Conservation (phyloP, 257 asterid genomes). For the Solanum sejunctum region DNA sequence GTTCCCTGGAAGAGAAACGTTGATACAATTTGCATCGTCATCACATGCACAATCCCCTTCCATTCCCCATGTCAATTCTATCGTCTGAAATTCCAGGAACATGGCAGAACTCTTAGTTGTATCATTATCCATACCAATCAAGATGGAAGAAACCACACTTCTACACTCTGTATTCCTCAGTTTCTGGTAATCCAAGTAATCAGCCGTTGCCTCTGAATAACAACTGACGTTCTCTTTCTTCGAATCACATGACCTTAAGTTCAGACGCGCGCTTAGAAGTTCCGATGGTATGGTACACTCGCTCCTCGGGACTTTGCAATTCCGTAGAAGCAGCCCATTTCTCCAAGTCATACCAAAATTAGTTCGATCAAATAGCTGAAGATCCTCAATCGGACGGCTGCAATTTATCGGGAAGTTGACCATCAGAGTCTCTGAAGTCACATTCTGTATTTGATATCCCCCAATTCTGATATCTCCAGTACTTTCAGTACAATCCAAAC, state of each 20-base stretch:
- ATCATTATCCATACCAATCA: not conserved
- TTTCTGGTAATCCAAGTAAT: constrained; percentile 20
- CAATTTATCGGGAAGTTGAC: constrained; percentile 37
- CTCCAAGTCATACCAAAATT: constrained; percentile 48
- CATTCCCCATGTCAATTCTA: constrained; percentile 86
- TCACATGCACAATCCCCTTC: constrained; percentile 39
- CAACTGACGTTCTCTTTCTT: constrained; percentile 16
- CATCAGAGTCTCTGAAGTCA: constrained; percentile 38
- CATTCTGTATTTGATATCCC: constrained; percentile 22
- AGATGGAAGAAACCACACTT: constrained; percentile 36
- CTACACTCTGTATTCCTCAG: constrained; percentile 19
- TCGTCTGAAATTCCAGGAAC: constrained; percentile 35
- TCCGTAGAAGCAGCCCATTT: constrained; percentile 42
- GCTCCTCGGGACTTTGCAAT: constrained; percentile 35
- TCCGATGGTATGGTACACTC: not conserved
- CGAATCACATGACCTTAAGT: constrained; percentile 10
- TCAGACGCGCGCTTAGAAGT: constrained; percentile 1
- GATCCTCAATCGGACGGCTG: constrained; percentile 33
- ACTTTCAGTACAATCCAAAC: constrained; percentile 19
- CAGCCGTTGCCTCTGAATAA: constrained; percentile 14
- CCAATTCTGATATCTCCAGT: constrained; percentile 24
- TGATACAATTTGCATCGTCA: constrained; percentile 23
- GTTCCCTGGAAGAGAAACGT: not conserved
- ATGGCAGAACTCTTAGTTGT: constrained; percentile 7
- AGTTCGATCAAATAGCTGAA: constrained; percentile 11